A percentile compares a stretch with the other conserved stretches of the same genome.
phyloP scores from a whole-genome alignment of 495 filamentous ascomycete species.

The Podospora australis region DNA sequence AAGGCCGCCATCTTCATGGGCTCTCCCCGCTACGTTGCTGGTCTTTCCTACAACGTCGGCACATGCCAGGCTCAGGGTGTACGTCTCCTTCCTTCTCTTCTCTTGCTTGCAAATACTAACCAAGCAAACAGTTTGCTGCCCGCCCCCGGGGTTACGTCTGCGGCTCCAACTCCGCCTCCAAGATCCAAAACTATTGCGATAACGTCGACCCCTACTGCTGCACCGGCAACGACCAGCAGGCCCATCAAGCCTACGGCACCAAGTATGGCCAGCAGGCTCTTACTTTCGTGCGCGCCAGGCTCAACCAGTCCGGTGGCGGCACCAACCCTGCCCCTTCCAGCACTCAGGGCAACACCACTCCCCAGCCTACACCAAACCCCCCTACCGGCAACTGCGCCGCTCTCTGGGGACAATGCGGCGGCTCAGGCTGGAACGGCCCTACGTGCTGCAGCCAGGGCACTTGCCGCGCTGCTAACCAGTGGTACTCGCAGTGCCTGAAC shows the following conservation, averaged over 20 bases:
- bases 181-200: conserved; percentile 61
- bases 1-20: conserved; percentile 61
- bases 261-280: conserved; percentile 38
- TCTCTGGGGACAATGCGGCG: conserved; percentile 29
- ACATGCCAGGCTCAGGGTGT: conserved; percentile 51
- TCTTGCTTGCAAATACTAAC: not conserved
- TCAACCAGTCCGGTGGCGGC: conserved; percentile 15
- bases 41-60: conserved; percentile 55
- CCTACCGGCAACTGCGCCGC: conserved; percentile 20
- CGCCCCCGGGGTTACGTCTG: conserved; percentile 51
- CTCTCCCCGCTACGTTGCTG: conserved; percentile 47
- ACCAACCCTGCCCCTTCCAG: conserved; percentile 7
- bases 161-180: conserved; percentile 39
- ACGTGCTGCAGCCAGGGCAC: conserved; percentile 24
- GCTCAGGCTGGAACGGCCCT: conserved; percentile 23
- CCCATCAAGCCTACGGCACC: conserved; percentile 54
- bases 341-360: not conserved
- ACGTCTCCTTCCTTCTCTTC: conserved; percentile 26
- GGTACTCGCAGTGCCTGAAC: conserved; percentile 34
- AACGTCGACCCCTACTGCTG: conserved; percentile 59
- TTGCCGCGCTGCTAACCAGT: conserved; percentile 25
- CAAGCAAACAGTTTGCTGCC: conserved; percentile 43
- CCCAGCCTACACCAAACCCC: conserved; percentile 13
- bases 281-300: conserved; percentile 22
- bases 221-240: conserved; percentile 52